These are phyloP conservation scores for Mrakia blollopis DNA, from an alignment of 768 basidiomycete species.

Conservation along the genomic window DNA sequence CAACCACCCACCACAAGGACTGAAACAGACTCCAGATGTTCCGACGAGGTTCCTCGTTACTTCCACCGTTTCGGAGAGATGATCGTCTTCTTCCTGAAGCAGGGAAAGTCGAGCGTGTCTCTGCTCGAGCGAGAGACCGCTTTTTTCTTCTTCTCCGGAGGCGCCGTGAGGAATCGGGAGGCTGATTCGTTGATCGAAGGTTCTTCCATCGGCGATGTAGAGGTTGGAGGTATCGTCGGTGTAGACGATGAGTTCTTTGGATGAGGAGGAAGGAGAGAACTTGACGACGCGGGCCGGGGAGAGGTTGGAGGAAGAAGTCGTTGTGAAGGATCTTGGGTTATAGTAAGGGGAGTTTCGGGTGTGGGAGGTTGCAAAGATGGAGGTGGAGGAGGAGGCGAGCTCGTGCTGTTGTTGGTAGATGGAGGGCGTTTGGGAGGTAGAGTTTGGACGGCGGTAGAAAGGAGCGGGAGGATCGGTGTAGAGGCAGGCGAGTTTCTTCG, in stretches of 20 bases:
- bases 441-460: neutral
- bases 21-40: slow-evolving; percentile 17
- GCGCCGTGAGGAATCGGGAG: slow-evolving; percentile 1
- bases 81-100: neutral
- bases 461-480: neutral
- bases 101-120: neutral
- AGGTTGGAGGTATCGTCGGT: slow-evolving; percentile 26
- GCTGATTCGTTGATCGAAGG: neutral
- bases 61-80: neutral
- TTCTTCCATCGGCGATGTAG: slow-evolving; percentile 14
- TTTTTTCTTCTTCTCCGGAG: neutral
- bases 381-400: neutral
- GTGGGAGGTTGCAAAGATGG: neutral
- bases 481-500: slow-evolving; percentile 19
- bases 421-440: neutral
- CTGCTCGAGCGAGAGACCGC: neutral
- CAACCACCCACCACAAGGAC: slow-evolving; percentile 23
- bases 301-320: neutral
- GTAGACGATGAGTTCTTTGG: slow-evolving; percentile 10
- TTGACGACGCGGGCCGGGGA: slow-evolving; percentile 27
- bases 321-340: neutral
- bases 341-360: neutral
- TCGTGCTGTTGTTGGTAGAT: neutral
- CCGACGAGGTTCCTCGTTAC: neutral
- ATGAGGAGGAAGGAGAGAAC: slow-evolving; percentile 17